A percentile compares a stretch with the other conserved stretches of the same genome.
Conservation (phyloP, 2,329 filamentous ascomycete species). For the Balansia obtecta region DNA sequence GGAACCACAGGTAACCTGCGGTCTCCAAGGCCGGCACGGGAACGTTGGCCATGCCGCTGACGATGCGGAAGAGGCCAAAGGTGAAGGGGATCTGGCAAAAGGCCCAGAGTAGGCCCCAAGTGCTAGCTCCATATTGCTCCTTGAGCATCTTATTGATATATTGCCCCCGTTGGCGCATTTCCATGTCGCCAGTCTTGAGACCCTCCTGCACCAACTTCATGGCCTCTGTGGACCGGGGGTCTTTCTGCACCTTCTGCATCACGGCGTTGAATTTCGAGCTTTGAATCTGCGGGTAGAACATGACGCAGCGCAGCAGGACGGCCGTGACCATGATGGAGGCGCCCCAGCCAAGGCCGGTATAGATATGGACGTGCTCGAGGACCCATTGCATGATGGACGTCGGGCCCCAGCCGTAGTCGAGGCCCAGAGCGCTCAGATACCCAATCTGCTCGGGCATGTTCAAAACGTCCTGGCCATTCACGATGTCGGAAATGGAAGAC, state of each 20-base stretch:
- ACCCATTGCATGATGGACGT: constrained; percentile 61
- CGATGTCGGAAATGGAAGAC: constrained; percentile 20
- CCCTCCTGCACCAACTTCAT: constrained; percentile 38
- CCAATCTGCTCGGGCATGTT: constrained; percentile 65
- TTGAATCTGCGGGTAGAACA: constrained; percentile 48
- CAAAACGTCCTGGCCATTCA: constrained; percentile 33
- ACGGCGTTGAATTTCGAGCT: constrained; percentile 33
- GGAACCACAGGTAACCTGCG: constrained; percentile 66
- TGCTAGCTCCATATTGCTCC: constrained; percentile 23
- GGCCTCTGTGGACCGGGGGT: constrained; percentile 38
- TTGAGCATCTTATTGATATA: constrained; percentile 23
- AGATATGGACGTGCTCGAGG: constrained; percentile 75
- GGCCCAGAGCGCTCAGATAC: constrained; percentile 67
- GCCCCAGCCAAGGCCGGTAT: constrained; percentile 69
- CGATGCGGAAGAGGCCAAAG: constrained; percentile 67
- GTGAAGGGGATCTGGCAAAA: constrained; percentile 50
- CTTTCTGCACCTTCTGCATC: constrained; percentile 42
- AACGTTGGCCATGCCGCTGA: constrained; percentile 60
- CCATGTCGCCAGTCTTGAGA: constrained; percentile 28
- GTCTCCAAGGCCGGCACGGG: constrained; percentile 69
- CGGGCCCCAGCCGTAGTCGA: constrained; percentile 79
- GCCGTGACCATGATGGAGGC: constrained; percentile 56
- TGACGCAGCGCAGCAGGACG: constrained; percentile 46
- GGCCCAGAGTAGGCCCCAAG: constrained; percentile 23
- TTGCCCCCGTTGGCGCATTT: constrained; percentile 23